phyloP scores from a whole-genome alignment of 768 basidiomycete species.

The Coprinellus aureogranulatus region DNA sequence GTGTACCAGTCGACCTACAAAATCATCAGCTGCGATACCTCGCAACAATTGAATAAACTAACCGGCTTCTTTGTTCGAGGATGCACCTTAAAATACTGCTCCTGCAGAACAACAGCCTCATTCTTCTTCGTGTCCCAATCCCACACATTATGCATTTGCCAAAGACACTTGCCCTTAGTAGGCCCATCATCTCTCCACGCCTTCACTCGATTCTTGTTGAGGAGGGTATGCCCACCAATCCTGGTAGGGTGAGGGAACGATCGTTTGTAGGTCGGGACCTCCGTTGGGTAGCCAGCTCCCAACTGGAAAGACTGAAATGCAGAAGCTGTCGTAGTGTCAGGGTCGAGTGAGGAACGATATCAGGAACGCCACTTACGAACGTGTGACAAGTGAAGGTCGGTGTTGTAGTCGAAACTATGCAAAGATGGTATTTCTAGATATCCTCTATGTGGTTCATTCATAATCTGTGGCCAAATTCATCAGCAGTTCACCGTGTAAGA shows the following conservation, averaged over 20 bases:
- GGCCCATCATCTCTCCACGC: constrained; percentile 79
- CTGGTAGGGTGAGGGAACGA: constrained; percentile 89
- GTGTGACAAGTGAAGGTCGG: constrained; percentile 82
- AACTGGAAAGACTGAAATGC: constrained; percentile 88
- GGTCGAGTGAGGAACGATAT: neutral
- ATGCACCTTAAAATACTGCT: constrained; percentile 79
- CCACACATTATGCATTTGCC: constrained; percentile 96
- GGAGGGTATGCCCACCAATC: constrained; percentile 50
- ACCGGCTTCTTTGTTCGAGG: constrained; percentile 65
- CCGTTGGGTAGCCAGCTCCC: constrained; percentile 83
- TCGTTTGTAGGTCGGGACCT: constrained; percentile 75
- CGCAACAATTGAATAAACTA: neutral
- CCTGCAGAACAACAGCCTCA: constrained; percentile 71
- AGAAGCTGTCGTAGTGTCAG: constrained; percentile 50
- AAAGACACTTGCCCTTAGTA: constrained; percentile 68
- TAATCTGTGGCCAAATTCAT: constrained; percentile 48
- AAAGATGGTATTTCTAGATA: constrained; percentile 82
- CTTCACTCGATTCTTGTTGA: constrained; percentile 59
- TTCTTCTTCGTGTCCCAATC: constrained; percentile 70
- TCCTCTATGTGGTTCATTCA: constrained; percentile 94
- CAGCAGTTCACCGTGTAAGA: neutral
- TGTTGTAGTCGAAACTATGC: constrained; percentile 89
- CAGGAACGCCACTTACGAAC: constrained; percentile 55
- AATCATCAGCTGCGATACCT: neutral
- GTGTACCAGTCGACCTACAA: constrained; percentile 81